These are phyloP conservation scores for Mucor plumbeus DNA, from an alignment of 371 early-diverging fungal genomes.

Conservation along the genomic window DNA sequence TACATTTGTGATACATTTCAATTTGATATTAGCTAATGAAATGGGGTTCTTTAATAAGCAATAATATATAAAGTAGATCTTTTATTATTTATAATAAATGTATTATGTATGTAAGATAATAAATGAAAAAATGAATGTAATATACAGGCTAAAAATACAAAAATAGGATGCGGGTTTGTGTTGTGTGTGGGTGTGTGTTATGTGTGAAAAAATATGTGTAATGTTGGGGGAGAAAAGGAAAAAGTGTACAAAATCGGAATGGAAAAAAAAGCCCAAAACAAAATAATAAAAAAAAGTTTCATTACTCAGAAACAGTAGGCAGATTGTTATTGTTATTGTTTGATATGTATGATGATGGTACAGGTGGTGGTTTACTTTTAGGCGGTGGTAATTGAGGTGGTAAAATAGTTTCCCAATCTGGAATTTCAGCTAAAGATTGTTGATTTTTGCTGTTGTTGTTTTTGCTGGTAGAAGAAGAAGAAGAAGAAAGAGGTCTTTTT, in stretches of 20 bases:
- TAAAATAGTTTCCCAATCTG: constrained; percentile 43
- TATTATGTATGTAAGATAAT: background rate
- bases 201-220: background rate
- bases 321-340: constrained; percentile 13
- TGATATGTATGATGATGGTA: constrained; percentile 17
- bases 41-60: background rate
- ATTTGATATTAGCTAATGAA: background rate
- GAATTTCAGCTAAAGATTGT: constrained; percentile 43
- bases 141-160: constrained; percentile 7
- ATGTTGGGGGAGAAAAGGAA: constrained; percentile 12
- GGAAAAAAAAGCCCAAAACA: background rate
- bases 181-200: background rate
- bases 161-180: background rate
- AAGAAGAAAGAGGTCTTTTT: constrained; percentile 5
- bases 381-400: constrained; percentile 53
- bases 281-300: background rate
- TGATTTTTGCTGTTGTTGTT: constrained; percentile 17
- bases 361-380: constrained; percentile 38
- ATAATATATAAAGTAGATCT: background rate
- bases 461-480: background rate
- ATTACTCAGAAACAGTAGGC: constrained; percentile 31
- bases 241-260: constrained; percentile 17
- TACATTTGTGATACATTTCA: constrained; percentile 2
- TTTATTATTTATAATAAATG: background rate
- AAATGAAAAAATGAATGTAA: background rate